These are phyloP conservation scores for Blattamonas nauphoetae DNA, from an alignment of 78 protist species.

Conservation along the genomic window DNA sequence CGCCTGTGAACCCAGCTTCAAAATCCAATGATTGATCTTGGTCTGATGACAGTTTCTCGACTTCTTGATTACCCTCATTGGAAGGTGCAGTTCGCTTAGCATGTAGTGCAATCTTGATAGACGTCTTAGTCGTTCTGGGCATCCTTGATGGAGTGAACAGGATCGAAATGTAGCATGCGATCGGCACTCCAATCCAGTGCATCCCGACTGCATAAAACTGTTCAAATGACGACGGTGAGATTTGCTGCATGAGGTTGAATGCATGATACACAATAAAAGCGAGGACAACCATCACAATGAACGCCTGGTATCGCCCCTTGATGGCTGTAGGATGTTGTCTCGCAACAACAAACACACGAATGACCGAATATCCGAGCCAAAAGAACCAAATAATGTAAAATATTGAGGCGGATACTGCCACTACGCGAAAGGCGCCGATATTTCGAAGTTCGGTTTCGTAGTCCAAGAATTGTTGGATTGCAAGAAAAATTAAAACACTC, in stretches of 20 bases:
- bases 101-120: not conserved
- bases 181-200: not conserved
- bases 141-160: not conserved
- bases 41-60: too few species aligned
- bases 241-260: not conserved
- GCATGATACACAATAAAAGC: not conserved
- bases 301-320: not conserved
- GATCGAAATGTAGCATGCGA: not conserved
- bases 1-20: not conserved
- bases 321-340: not conserved
- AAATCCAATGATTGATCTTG: too few species aligned
- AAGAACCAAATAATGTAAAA: not conserved
- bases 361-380: not conserved
- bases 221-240: not conserved
- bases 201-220: not conserved
- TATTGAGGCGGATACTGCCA: not conserved
- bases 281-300: not conserved
- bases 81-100: not conserved
- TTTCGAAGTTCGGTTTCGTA: not conserved
- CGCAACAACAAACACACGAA: not conserved
- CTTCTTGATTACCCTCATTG: too few species aligned
- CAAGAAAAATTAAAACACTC: not conserved
- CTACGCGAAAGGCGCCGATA: not conserved
- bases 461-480: not conserved
- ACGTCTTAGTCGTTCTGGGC: not conserved